Base-by-base conservation (phyloP, 768 basidiomycete genomes). In the Lyophyllum semitale region DNA sequence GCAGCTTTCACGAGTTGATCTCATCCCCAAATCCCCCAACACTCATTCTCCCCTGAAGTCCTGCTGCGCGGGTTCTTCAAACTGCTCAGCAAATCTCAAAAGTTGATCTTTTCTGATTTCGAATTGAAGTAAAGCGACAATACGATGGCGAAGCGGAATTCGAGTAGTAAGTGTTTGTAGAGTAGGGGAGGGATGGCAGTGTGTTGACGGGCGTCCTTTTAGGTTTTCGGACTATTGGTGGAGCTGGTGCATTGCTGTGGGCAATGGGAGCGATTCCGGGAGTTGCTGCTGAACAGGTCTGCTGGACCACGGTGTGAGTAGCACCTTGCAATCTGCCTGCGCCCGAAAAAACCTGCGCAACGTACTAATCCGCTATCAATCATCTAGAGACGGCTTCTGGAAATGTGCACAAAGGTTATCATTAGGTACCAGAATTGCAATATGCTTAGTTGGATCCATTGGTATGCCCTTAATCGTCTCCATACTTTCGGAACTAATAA, bases 41-140 rank as follows among this genome's bases (percentile, higher is more conserved):
- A 48, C 25, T 46, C 26, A 44, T 51, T n/a, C 54, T 54, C 54
- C 30, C 30, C 30, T 47, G 60, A 61, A 63, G 60, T 54, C 62
- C 62, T 65, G 64, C 64, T 65, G 64, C 37, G 64, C 64, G 54
- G 60, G 59, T 57, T 55, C 56, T 61, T 58, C 58, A 33, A 35
- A 42, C 43, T 59, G 48, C 32, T 54, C n/a, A 58, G 22, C 46
- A n/a, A 53, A 49, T 49, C 48, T 47, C 32, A 48, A 52, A 59
- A 54, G 54, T 58, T 59, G 51, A 58, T 46, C 59, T 60, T 53
- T 51, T 58, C 18, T 53, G 48, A 49, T 48, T 51, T 41, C 27
- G 30, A 32, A 48, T 51, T 53, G 48, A 56, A 32, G 40, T 32
- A 12, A 46, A 52, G 52, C 44, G 20, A 56, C 44, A 15, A 38